Evolutionary conservation across 1,284 basidiomycete genomes (phyloP).

Genomic region (Naganishia albida): DNA sequence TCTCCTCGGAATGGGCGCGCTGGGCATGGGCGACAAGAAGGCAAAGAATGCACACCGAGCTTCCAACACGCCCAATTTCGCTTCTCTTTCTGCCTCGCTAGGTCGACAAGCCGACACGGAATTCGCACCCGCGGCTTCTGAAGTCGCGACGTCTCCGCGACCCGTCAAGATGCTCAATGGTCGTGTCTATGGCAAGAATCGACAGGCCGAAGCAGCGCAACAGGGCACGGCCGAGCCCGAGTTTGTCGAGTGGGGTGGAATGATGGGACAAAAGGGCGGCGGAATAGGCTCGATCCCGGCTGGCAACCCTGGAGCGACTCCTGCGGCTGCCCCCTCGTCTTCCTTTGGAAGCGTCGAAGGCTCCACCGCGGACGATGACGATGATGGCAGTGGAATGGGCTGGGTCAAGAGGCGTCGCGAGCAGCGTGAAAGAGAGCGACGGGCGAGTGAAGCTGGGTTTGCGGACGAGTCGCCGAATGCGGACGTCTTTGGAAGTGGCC

Average conservation of each 20-base stretch:
- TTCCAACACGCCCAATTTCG: conserved; percentile 25
- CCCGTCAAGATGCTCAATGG: conserved; percentile 52
- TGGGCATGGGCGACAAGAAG: conserved; percentile 14
- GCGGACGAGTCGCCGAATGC: not conserved
- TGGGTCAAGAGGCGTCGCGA: conserved; percentile 52
- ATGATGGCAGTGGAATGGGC: conserved; percentile 54
- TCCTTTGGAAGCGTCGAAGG: conserved; percentile 18
- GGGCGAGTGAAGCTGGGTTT: conserved; percentile 34
- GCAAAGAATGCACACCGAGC: conserved; percentile 13
- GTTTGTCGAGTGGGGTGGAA: conserved; percentile 52
- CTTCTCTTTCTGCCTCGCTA: conserved; percentile 26
- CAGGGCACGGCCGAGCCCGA: conserved; percentile 46
- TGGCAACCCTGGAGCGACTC: not conserved
- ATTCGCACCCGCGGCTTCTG: conserved; percentile 21
- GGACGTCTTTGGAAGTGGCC: not conserved
- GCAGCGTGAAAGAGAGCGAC: conserved; percentile 43
- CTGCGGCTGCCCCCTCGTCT: not conserved
- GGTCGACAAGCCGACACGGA: conserved; percentile 23
- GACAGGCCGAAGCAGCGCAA: conserved; percentile 45
- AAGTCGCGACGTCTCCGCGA: conserved; percentile 16
- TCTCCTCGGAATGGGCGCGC: conserved; percentile 10
- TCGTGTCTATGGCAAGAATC: conserved; percentile 50
- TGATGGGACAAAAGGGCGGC: conserved; percentile 35
- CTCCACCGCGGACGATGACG: conserved; percentile 37
- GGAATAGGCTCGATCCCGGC: conserved; percentile 17